phyloP scores from a whole-genome alignment of 805 yeast species.

The Vanderwaltozyma tropicalis region DNA sequence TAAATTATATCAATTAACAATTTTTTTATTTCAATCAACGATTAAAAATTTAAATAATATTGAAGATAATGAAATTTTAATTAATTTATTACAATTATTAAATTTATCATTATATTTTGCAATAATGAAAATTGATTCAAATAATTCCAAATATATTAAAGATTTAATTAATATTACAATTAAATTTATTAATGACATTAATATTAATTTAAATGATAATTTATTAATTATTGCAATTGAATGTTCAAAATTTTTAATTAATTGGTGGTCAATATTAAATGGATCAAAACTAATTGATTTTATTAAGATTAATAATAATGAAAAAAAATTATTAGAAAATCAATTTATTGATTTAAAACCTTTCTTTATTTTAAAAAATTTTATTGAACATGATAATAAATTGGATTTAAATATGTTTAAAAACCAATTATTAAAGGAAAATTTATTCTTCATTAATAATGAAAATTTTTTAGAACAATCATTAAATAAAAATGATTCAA shows the following conservation, averaged over 20 bases:
- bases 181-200: constrained; percentile 16
- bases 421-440: constrained; percentile 9
- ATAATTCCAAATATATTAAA: background rate
- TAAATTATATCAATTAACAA: constrained; percentile 17
- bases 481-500: constrained; percentile 12
- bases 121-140: constrained; percentile 10
- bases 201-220: constrained; percentile 16
- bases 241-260: constrained; percentile 22
- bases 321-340: background rate
- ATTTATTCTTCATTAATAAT: constrained; percentile 1
- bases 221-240: constrained; percentile 14
- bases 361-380: constrained; percentile 9
- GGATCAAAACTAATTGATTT: constrained; percentile 21
- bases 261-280: constrained; percentile 21
- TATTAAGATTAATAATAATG: constrained; percentile 9
- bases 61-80: background rate
- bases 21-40: background rate
- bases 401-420: constrained; percentile 11
- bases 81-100: constrained; percentile 16
- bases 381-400: constrained; percentile 8
- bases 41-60: background rate
- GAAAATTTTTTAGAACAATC: constrained; percentile 1
- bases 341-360: background rate
- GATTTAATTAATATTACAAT: constrained; percentile 1
- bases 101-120: constrained; percentile 18